These are phyloP conservation scores for Gyrodon lividus DNA, from an alignment of 768 basidiomycete species.

Conservation along the genomic window DNA sequence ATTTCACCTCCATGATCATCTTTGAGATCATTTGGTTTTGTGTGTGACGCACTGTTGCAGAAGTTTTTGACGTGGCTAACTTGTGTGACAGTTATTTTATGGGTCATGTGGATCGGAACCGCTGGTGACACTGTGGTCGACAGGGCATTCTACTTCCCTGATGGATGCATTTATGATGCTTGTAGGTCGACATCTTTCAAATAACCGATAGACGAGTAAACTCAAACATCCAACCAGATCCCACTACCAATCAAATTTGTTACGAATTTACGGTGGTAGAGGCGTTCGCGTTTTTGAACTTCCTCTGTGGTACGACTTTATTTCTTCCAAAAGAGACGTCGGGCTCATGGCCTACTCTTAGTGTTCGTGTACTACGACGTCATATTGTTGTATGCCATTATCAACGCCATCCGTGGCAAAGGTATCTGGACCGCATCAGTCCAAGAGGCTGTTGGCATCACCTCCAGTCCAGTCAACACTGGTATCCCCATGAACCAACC, in stretches of 20 bases:
- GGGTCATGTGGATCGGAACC: conserved; percentile 21
- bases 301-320: conserved; percentile 22
- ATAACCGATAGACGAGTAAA: background rate
- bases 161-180: conserved; percentile 13
- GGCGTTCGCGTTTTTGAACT: conserved; percentile 20
- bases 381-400: conserved; percentile 22
- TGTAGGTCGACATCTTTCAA: conserved; percentile 4
- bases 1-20: conserved; percentile 22
- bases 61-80: background rate
- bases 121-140: conserved; percentile 13
- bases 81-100: conserved; percentile 16
- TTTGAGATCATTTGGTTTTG: conserved; percentile 29
- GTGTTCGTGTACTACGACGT: conserved; percentile 26
- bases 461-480: background rate
- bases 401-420: conserved; percentile 20
- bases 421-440: conserved; percentile 26
- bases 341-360: background rate
- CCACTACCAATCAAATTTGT: conserved; percentile 12
- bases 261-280: conserved; percentile 19
- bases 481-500: conserved; percentile 8
- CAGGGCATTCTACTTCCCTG: conserved; percentile 11
- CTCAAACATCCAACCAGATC: conserved; percentile 8
- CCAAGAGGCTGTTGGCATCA: conserved; percentile 10
- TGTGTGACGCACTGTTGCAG: conserved; percentile 5
- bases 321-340: background rate